A percentile compares a stretch with the other conserved stretches of the same genome.
These are phyloP conservation scores for Coemansia sp. DNA, from an alignment of 192 early-diverging fungal species.

Conservation along the genomic window DNA sequence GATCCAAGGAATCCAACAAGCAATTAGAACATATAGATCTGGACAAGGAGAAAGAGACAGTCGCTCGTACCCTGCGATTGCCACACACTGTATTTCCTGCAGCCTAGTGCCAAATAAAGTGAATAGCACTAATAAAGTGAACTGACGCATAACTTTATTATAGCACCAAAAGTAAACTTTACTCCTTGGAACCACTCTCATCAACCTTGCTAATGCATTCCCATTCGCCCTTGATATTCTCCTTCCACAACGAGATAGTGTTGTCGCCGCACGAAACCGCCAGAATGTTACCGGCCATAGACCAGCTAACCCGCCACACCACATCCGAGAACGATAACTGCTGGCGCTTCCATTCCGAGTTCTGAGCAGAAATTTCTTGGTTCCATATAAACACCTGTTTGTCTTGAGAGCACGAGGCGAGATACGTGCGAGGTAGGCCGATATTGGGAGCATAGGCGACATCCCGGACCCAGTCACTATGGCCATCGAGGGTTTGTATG, in stretches of 20 bases:
- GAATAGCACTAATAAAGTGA: too few relatives aligned
- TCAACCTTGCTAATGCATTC: constrained; percentile 77
- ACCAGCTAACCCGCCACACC: constrained; percentile 99
- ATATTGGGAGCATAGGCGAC: constrained; percentile 95
- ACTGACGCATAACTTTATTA: too few relatives aligned
- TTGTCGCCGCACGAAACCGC: constrained; percentile 97
- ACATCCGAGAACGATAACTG: constrained; percentile 86
- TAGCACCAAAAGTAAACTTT: background rate
- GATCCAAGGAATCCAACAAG: constrained; percentile 1
- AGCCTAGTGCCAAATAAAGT: too few relatives aligned
- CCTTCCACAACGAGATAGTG: constrained; percentile 95
- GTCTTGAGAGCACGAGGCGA: constrained; percentile 97
- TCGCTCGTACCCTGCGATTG: constrained; percentile 33
- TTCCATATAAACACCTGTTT: constrained; percentile 96
- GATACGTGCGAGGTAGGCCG: constrained; percentile 81
- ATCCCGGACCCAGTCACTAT: constrained; percentile 97
- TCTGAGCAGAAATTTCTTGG: constrained; percentile 62
- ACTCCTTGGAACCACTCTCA: constrained; percentile 40
- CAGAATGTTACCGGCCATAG: constrained; percentile 87
- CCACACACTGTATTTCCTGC: constrained; percentile 22
- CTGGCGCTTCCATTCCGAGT: constrained; percentile 72
- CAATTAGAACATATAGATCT: constrained; percentile 8
- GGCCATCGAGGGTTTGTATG: constrained; percentile 78
- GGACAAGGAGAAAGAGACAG: constrained; percentile 25
- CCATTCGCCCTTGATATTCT: constrained; percentile 89